phyloP scores from a whole-genome alignment of 306 rosid species.

The Medicago truncatula region MtrunA17r5.0-ANR NC_053045.1:36171001-36171500 shows the following conservation, averaged over 20 bases:
- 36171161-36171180: conserved; percentile 82
- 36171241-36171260: conserved; percentile 10
- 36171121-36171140: conserved; percentile 93
- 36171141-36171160: conserved; percentile 90
- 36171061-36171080: conserved; percentile 82
- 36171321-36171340: conserved; percentile 10
- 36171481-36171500: conserved; percentile 29
- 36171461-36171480: conserved; percentile 24
- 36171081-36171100: conserved; percentile 95
- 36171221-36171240: conserved; percentile 33
- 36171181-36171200: conserved; percentile 87
- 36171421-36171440: conserved; percentile 20
- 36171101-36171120: conserved; percentile 81
- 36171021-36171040: conserved; percentile 83
- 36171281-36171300: conserved; percentile 20
- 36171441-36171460: conserved; percentile 29
- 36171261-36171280: conserved; percentile 21
- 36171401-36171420: background rate
- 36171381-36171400: conserved; percentile 6
- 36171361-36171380: conserved; percentile 16
- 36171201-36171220: conserved; percentile 85
- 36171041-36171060: conserved; percentile 60
- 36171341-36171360: conserved; percentile 23
- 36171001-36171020: conserved; percentile 82
- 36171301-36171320: conserved; percentile 11